Evolutionary conservation across 208 protist species (phyloP).

Genomic region (Wallacemonas sp.): DNA sequence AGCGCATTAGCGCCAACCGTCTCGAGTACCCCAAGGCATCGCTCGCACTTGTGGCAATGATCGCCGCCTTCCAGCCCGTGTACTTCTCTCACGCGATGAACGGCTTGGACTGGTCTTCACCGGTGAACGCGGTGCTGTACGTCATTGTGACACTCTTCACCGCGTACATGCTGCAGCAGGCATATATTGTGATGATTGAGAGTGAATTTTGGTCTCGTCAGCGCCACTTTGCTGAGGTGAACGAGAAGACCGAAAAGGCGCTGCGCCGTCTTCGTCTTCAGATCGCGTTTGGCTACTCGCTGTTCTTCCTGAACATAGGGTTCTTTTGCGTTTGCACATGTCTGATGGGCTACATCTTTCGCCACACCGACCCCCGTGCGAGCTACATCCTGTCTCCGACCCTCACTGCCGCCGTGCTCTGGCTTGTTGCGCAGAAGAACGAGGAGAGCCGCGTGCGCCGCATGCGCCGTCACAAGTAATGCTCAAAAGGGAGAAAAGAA

Average conservation of each 20-base stretch:
- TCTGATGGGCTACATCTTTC: constrained; percentile 85
- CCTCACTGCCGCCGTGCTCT: constrained; percentile 79
- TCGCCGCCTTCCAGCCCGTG: constrained; percentile 78
- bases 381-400: constrained; percentile 78
- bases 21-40: constrained; percentile 78
- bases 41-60: constrained; percentile 59
- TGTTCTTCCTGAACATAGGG: constrained; percentile 85
- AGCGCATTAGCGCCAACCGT: constrained; percentile 81
- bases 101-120: constrained; percentile 56
- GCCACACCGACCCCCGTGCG: constrained; percentile 77
- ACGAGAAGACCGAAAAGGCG: constrained; percentile 54
- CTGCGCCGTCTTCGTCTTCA: constrained; percentile 83
- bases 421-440: constrained; percentile 89
- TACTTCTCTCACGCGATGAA: constrained; percentile 89
- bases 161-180: constrained; percentile 79
- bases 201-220: constrained; percentile 90
- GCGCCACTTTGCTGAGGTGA: constrained; percentile 80
- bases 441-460: constrained; percentile 87
- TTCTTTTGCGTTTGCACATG: constrained; percentile 79
- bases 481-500: constrained; percentile 10
- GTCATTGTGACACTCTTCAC: constrained; percentile 46
- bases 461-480: constrained; percentile 84
- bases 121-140: constrained; percentile 68
- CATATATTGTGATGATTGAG: constrained; percentile 86
- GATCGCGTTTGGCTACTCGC: constrained; percentile 70